These are phyloP conservation scores for Brassica juncea DNA, from an alignment of 345 rosid species.

Conservation along the genomic window DNA sequence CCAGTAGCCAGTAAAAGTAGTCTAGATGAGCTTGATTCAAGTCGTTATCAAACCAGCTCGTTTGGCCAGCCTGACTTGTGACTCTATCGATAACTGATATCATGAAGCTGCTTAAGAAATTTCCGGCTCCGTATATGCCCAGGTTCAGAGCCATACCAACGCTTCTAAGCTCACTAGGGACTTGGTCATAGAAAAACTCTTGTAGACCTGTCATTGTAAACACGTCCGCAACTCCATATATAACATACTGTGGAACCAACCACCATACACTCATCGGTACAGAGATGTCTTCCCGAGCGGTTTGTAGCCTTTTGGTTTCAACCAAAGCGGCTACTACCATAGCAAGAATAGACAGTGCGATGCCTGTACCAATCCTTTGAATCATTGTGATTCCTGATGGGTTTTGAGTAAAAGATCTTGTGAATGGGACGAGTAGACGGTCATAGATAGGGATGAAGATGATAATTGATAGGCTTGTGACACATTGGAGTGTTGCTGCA, in stretches of 20 bases:
- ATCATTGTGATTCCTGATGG: slow-evolving; percentile 1
- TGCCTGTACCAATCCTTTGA: not conserved
- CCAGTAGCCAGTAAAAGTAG: not conserved
- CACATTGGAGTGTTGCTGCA: slow-evolving; percentile 40
- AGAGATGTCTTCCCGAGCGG: not conserved
- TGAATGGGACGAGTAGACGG: not conserved
- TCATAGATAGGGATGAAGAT: not conserved
- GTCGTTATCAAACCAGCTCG: not conserved
- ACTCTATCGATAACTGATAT: not conserved
- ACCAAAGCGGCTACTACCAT: not conserved
- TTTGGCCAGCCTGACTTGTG: not conserved
- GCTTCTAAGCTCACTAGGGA: not conserved
- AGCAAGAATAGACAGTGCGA: not conserved
- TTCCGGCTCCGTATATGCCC: not conserved
- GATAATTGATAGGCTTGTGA: slow-evolving; percentile 41
- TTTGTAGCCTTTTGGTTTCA: not conserved
- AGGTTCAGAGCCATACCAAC: not conserved
- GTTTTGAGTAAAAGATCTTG: not conserved
- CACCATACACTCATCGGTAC: not conserved
- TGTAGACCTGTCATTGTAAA: not conserved
- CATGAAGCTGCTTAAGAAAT: not conserved
- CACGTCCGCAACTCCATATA: not conserved
- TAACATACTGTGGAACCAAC: not conserved
- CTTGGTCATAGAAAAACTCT: not conserved
- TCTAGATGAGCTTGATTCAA: not conserved